Evolutionary conservation across 768 basidiomycete genomes (phyloP).

Genomic region (Xerocomellus chrysenteron): DNA sequence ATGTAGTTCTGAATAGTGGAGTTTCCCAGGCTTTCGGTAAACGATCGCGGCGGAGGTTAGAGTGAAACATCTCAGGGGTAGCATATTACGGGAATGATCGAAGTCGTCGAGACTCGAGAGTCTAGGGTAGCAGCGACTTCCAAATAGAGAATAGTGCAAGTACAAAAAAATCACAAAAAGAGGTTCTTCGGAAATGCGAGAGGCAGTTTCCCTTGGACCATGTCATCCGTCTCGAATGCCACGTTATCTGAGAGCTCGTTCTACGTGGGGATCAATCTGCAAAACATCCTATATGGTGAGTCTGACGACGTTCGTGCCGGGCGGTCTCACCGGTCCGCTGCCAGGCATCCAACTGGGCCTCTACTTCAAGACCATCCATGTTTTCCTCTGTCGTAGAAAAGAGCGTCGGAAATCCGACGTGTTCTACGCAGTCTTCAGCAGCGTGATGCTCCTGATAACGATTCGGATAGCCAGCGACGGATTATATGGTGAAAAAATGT

Average conservation of each 20-base stretch:
- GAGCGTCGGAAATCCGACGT: background rate
- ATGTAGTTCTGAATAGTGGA: no score
- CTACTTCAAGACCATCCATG: slow-evolving; percentile 15
- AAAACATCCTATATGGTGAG: slow-evolving; percentile 5
- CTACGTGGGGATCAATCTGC: slow-evolving; percentile 1
- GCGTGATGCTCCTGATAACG: slow-evolving; percentile 24
- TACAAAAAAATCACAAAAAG: background rate
- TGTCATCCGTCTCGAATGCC: background rate
- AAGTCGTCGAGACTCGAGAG: no score
- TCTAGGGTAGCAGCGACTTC: no score
- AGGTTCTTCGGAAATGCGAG: no score
- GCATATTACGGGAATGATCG: no score
- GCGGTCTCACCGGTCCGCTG: background rate
- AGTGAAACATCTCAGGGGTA: no score
- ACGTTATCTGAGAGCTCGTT: background rate
- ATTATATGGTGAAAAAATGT: slow-evolving; percentile 30
- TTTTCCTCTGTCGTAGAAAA: background rate
- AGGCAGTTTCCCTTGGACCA: background rate
- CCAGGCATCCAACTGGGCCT: slow-evolving; percentile 16
- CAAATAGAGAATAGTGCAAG: background rate
- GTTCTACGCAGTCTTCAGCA: slow-evolving; percentile 15
- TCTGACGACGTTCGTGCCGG: background rate
- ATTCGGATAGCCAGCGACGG: slow-evolving; percentile 18
- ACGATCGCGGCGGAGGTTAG: no score
- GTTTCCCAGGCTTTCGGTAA: no score